Evolutionary conservation across 2,329 filamentous ascomycete species (phyloP).

Genomic region (Stachybotrys chartarum): DNA sequence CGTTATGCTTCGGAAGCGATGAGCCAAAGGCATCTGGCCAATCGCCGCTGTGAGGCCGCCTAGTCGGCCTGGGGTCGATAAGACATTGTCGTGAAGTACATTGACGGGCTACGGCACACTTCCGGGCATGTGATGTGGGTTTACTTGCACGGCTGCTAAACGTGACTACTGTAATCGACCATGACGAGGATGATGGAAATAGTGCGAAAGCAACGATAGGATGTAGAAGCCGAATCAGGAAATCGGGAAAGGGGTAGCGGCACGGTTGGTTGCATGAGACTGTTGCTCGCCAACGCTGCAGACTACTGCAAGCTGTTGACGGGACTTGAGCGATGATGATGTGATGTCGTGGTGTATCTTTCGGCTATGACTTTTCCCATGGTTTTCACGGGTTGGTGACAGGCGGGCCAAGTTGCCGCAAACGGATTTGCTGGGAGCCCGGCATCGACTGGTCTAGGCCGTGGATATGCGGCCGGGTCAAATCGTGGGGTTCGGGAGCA

Average conservation of each 20-base stretch:
- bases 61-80: not conserved
- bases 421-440: not conserved
- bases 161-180: not conserved
- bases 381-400: not conserved
- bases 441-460: not conserved
- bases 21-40: not conserved
- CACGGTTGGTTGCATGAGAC: not conserved
- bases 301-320: not conserved
- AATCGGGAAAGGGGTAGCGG: not conserved
- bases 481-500: not conserved
- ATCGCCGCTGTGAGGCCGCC: not conserved
- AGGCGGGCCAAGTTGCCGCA: not conserved
- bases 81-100: not conserved
- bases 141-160: not conserved
- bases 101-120: not conserved
- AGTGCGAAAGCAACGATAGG: not conserved
- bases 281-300: not conserved
- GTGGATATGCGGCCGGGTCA: not conserved
- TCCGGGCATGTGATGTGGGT: not conserved
- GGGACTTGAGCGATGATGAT: too few relatives aligned
- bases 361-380: not conserved
- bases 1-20: not conserved
- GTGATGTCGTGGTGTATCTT: too few relatives aligned
- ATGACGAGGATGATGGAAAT: not conserved
- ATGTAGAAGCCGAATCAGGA: not conserved